Evolutionary conservation across 1,284 basidiomycete species (phyloP).

Genomic region (Ustilago tritici): DNA sequence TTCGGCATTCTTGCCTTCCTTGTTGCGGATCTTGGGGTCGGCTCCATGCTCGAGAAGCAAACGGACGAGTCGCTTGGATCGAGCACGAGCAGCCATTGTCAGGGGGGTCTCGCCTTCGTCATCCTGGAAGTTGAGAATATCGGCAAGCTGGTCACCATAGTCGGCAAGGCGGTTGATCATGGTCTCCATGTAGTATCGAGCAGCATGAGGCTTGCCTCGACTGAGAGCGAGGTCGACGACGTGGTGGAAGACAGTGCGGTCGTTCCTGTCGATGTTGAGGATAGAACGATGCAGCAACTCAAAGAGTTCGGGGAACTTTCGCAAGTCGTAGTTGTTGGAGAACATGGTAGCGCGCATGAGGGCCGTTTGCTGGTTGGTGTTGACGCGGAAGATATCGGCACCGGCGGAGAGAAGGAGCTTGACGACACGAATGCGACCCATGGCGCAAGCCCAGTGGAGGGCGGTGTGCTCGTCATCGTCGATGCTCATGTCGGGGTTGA

Average conservation of each 20-base stretch:
- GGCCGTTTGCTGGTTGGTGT: slow-evolving; percentile 95
- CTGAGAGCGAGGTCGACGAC: slow-evolving; percentile 98
- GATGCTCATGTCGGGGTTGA: slow-evolving; percentile 95
- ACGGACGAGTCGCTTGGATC: slow-evolving; percentile 96
- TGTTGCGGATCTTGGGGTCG: slow-evolving; percentile 93
- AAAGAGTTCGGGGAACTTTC: slow-evolving; percentile 98
- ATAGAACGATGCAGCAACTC: slow-evolving; percentile 96
- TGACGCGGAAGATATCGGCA: slow-evolving; percentile 96
- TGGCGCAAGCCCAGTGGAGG: slow-evolving; percentile 98
- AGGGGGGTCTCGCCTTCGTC: slow-evolving; percentile 98
- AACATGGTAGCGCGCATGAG: slow-evolving; percentile 99
- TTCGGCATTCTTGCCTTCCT: slow-evolving; percentile 96
- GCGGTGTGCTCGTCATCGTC: slow-evolving; percentile 99
- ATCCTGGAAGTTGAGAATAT: slow-evolving; percentile 99
- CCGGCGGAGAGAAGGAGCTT: slow-evolving; percentile 93
- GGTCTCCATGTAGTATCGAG: slow-evolving; percentile 99
- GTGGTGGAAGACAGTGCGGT: slow-evolving; percentile 98
- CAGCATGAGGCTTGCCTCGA: slow-evolving; percentile 96
- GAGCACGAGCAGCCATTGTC: slow-evolving; percentile 94
- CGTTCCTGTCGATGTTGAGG: slow-evolving; percentile 97
- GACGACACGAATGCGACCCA: slow-evolving; percentile 96
- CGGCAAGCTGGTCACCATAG: slow-evolving; percentile 94
- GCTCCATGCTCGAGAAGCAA: slow-evolving; percentile 95
- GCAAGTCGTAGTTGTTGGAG: slow-evolving; percentile 98
- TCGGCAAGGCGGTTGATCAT: slow-evolving; percentile 89